Evolutionary conservation across 345 rosid genomes (phyloP).

Genomic region (Tarenaya hassleriana): DNA sequence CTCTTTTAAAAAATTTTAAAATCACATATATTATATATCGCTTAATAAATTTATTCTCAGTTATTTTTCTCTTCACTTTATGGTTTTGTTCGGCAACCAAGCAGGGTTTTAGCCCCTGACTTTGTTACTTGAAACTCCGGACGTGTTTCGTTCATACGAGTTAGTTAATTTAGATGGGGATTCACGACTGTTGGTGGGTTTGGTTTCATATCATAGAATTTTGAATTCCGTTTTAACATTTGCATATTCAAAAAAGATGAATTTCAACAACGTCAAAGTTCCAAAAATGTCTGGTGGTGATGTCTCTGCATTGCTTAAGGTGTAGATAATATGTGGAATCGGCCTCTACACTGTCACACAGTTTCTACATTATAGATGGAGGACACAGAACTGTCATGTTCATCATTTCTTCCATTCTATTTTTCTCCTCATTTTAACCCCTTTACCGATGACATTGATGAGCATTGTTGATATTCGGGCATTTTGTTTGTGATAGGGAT

Average conservation of each 20-base stretch:
- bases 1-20: no score
- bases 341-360: conserved; percentile 56
- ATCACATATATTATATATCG: no score
- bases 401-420: no score
- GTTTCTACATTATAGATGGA: conserved; percentile 32
- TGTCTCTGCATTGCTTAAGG: conserved; percentile 52
- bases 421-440: no score
- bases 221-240: background rate
- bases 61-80: conserved; percentile 4
- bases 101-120: background rate
- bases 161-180: conserved; percentile 1
- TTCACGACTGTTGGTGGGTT: no score
- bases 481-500: no score
- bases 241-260: conserved; percentile 22
- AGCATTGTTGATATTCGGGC: no score
- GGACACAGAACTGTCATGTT: conserved; percentile 33
- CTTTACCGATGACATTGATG: background rate
- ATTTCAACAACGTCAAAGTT: conserved; percentile 59
- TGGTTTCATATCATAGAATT: background rate
- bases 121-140: background rate
- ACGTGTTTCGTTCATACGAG: background rate
- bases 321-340: conserved; percentile 61
- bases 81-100: background rate
- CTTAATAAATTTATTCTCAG: no score
- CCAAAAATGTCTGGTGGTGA: conserved; percentile 80